Percentiles rank a stretch among this genome's conserved stretches.
Conservation (phyloP, 352 stramenopile genomes). For the Aphanomyces astaci region DNA sequence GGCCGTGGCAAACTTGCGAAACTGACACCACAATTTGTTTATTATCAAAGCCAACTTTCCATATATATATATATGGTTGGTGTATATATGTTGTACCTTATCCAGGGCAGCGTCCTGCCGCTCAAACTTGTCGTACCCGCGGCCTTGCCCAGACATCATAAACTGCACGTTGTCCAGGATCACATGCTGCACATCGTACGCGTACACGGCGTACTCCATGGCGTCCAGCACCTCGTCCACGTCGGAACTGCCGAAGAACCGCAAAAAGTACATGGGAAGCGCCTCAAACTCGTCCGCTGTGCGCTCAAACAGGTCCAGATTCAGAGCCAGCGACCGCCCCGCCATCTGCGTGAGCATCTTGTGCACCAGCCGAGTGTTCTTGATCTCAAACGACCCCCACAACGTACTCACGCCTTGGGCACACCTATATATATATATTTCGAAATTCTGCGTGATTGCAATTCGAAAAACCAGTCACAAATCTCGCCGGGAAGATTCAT, state of each 20-base stretch:
- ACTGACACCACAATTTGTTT: too few species aligned
- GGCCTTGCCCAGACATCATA: conserved; percentile 92
- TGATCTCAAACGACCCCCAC: conserved; percentile 99
- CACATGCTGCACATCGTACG: conserved; percentile 97
- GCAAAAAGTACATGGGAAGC: conserved; percentile 97
- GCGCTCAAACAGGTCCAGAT: conserved; percentile 69
- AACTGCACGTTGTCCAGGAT: conserved; percentile 99
- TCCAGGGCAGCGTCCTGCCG: conserved; percentile 92
- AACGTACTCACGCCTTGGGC: conserved; percentile 95
- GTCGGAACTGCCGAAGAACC: conserved; percentile 96
- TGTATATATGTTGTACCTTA: conserved; percentile 41
- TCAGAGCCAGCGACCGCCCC: conserved; percentile 51
- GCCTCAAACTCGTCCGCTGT: conserved; percentile 87
- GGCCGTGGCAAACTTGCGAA: conserved; percentile 93
- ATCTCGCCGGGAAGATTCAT: too few species aligned
- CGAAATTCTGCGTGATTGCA: too few species aligned
- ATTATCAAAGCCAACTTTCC: too few species aligned
- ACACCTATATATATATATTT: conserved; percentile 58
- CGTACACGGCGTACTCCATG: conserved; percentile 98
- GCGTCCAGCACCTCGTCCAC: conserved; percentile 95
- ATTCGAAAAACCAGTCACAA: too few species aligned
- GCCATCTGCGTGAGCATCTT: conserved; percentile 97
- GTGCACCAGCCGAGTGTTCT: conserved; percentile 95
- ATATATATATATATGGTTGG: too few species aligned
- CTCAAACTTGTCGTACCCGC: conserved; percentile 84